Base-by-base conservation (phyloP, 192 early-diverging fungal species). In the Rhizophagus sp. region DNA sequence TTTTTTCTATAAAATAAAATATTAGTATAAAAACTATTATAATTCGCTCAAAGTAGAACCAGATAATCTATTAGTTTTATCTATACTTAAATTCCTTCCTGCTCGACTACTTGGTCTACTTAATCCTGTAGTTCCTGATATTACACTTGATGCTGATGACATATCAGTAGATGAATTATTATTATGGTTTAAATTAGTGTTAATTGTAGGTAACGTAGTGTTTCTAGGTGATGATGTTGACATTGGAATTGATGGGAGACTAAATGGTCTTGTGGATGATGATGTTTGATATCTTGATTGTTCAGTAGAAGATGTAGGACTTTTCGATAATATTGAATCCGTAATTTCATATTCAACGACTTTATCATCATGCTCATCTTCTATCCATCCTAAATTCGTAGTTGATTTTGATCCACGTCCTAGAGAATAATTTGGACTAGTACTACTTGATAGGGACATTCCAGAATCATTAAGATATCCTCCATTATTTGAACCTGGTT, bases 41-140 rank as follows among this genome's bases (percentile, higher is more conserved):
- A 52, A 52, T 34, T 39, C 36, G 34, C 30, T 69, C 67, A 36
- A 69, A 69, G 36, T 69, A 7, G 27, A 36, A 36, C 30, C 67
- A 34, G 36, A n/a, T 69, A 30, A 30, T 39, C 36, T 69, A 69
- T 69, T 69, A 11, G 27, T 69, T 69, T 69, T 69, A 10, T 69
- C 67, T 39, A 69, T 39, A 33, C 36, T 69, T 39, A 69, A 36
- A 30, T 30, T 69, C 9, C 67, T 69, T 69, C 67, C 67, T 69
- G 67, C 67, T 34, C 67, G 67, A 9, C 67, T 69, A 39, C 34
- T 69, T 39, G 67, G 67, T 30, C 67, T 69, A 27, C 36, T 69
- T 17, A 69, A 33, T 11, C 67, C 67, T 34, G 27, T 34, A 9
- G 19, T 69, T 10, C 67, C 67, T 22, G 52, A 7, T 22, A 57